Evolutionary conservation across 2,329 filamentous ascomycete genomes (phyloP), one percentile per base, ranked within the genome.

Genomic region (Xylariaceae sp.): DNA sequence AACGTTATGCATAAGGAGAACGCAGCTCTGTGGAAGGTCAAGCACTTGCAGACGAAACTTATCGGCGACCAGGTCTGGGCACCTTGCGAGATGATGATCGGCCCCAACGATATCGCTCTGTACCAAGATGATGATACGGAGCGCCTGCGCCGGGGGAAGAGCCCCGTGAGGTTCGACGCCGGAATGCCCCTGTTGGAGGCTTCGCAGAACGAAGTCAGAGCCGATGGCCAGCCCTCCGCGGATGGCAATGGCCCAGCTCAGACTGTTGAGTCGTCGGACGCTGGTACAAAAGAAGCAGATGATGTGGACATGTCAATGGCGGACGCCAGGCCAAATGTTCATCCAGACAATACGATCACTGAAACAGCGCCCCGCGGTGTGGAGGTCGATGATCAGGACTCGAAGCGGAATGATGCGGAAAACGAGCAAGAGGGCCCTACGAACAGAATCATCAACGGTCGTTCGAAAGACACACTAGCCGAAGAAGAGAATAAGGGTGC

Each of bases 1-100:
- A 69, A 74, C 36, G 80, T 85, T 46, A 76, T 86, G 65, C 77
- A 84, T 37, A 81, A 82, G 51, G 86, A 92, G 53, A 83, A 83
- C 42, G 65, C 67, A 17, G 77, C 79, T 5, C 63, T 90, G 9
- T 85, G 80, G 74, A 77, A 75, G 47, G 78, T 86, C 29, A 86
- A 86, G 53, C 76, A 81, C 45, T 61, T 92, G 32, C 69, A 86
- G 44, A 83, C 80, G 19, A 75, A 75, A 43, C 68, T 92, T 7
- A 77, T 82, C 31, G 86, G 86, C 19, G 86, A 93, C 54, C 75
- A 79, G 42, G 77, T 75, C 11, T 81, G 77, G 77, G 68, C 72
- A 28, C 75, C 76, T 6, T 79, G 75, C 49, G 67, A 68, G 29
- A 61, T 66, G 43, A 71, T 80, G 59, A 59, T 77, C 23, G 68